These are phyloP conservation scores for Rhodotorula toruloides DNA, from an alignment of 768 basidiomycete genomes.

Conservation along the genomic window DNA sequence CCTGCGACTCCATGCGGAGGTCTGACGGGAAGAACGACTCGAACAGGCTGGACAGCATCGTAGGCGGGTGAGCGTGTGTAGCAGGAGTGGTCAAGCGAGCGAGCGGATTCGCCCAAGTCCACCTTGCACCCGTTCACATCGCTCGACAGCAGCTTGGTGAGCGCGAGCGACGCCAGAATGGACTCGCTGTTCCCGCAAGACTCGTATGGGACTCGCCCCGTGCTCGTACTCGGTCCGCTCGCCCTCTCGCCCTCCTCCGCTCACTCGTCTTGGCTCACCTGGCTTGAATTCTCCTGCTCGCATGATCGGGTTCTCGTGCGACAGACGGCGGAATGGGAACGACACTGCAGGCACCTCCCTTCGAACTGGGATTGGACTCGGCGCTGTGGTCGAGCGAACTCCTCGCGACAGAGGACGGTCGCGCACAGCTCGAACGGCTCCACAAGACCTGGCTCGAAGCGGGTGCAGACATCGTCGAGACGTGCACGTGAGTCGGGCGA, in stretches of 20 bases:
- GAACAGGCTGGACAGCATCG: slow-evolving; percentile 16
- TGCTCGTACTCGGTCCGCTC: neutral
- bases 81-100: neutral
- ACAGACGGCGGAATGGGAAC: slow-evolving; percentile 39
- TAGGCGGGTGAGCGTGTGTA: neutral
- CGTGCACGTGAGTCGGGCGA: slow-evolving; percentile 44
- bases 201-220: no score
- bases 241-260: slow-evolving; percentile 4
- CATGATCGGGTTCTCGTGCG: neutral
- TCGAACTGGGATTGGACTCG: slow-evolving; percentile 32
- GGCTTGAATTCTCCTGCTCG: neutral
- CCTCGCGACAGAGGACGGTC: slow-evolving; percentile 36
- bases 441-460: slow-evolving; percentile 45
- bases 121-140: no score
- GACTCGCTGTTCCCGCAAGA: no score
- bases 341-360: slow-evolving; percentile 23
- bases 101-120: neutral
- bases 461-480: slow-evolving; percentile 46
- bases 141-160: no score
- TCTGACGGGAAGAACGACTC: slow-evolving; percentile 12
- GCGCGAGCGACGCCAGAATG: no score
- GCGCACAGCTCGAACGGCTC: slow-evolving; percentile 40
- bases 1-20: slow-evolving; percentile 5
- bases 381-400: slow-evolving; percentile 47
- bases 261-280: neutral